Conservation (phyloP, 108 stramenopile genomes). For the Cyclostephanos invisitatus region DNA sequence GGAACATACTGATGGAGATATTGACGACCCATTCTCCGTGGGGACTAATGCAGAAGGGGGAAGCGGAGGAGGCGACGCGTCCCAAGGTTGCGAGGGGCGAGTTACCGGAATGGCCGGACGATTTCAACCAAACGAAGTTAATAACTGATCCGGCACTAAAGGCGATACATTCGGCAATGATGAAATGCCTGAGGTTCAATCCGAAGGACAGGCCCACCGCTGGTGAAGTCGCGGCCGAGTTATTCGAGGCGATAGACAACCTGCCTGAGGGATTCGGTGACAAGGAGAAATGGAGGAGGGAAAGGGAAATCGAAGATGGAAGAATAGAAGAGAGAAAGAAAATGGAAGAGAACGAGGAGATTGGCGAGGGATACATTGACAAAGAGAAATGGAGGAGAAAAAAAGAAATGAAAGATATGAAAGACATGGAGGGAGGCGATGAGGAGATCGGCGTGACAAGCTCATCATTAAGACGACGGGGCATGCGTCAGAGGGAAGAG, state of each 20-base stretch:
- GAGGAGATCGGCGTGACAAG: too few relatives aligned
- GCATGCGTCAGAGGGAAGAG: too few relatives aligned
- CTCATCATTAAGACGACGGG: too few relatives aligned
- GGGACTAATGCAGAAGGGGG: constrained; percentile 70
- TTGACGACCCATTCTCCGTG: constrained; percentile 79
- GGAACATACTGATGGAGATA: constrained; percentile 70
- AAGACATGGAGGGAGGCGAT: too few relatives aligned
- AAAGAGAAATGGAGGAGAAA: neutral
- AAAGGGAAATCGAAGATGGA: neutral
- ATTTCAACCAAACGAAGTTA: constrained; percentile 35
- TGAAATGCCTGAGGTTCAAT: constrained; percentile 58
- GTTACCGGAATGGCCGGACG: constrained; percentile 54
- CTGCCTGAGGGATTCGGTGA: constrained; percentile 49
- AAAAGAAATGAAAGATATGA: neutral
- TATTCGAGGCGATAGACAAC: constrained; percentile 35
- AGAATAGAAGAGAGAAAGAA: neutral
- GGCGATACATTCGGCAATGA: constrained; percentile 73
- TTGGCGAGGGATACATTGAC: neutral
- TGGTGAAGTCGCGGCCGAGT: constrained; percentile 62
- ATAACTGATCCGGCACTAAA: constrained; percentile 48
- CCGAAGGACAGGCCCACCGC: constrained; percentile 71
- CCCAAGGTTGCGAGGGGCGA: constrained; percentile 58
- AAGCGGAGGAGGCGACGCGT: constrained; percentile 63
- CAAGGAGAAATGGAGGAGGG: constrained; percentile 29
- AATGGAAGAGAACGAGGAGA: neutral